Evolutionary conservation across 2,329 filamentous ascomycete genomes (phyloP).

Genomic region (Calonectria pseudoreteaudii): DNA sequence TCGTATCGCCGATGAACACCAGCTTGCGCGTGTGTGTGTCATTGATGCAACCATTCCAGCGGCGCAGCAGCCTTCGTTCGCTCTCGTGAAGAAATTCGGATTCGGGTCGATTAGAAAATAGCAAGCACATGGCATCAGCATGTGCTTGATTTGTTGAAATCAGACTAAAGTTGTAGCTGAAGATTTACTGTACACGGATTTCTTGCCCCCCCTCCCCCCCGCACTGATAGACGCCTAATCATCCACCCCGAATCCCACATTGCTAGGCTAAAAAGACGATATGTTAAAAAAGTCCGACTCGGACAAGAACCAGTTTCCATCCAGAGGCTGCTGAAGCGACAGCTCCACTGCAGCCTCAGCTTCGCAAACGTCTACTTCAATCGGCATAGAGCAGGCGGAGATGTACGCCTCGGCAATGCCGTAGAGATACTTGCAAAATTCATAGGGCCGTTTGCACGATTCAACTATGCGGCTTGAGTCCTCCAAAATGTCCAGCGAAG

Average conservation of each 20-base stretch:
- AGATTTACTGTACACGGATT: background rate
- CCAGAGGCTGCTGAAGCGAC: background rate
- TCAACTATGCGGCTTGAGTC: background rate
- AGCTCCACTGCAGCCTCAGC: background rate
- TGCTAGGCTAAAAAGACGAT: background rate
- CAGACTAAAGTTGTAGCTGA: background rate
- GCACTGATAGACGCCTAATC: no score
- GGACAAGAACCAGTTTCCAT: background rate
- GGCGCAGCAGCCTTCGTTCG: background rate
- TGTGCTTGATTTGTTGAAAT: background rate
- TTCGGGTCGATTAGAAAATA: background rate
- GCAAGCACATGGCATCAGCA: background rate
- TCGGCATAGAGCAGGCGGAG: background rate
- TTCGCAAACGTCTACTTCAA: background rate
- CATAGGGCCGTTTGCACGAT: background rate
- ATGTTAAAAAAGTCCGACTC: background rate
- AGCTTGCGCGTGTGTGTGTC: background rate
- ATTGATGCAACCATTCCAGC: background rate
- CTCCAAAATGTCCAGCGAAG: background rate
- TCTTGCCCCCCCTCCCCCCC: background rate
- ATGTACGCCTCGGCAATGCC: background rate
- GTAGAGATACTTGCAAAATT: slow-evolving; percentile 2
- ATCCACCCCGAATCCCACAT: background rate
- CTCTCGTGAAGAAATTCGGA: background rate
- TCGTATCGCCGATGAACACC: background rate